Conservation (phyloP, 345 rosid species). For the Camelina neglecta region DNA sequence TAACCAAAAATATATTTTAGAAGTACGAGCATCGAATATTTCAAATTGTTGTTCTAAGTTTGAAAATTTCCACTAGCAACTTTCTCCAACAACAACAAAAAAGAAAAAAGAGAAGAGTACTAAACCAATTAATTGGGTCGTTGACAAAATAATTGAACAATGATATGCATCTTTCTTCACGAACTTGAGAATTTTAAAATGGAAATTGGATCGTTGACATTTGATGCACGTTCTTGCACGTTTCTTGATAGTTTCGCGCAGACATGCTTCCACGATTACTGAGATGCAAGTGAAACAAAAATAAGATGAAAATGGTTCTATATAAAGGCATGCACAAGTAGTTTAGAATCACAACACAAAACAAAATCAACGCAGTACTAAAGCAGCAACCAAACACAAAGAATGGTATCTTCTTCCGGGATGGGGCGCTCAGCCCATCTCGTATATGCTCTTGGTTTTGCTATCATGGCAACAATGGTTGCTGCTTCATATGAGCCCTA, state of each 20-base stretch:
- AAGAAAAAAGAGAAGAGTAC: background rate
- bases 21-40: background rate
- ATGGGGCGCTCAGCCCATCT: constrained; percentile 44
- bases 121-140: constrained; percentile 1
- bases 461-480: constrained; percentile 38
- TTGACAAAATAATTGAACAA: constrained; percentile 41
- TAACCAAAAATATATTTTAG: too few relatives aligned
- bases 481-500: constrained; percentile 41
- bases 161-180: constrained; percentile 38
- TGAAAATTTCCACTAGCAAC: background rate
- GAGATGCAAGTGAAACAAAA: background rate
- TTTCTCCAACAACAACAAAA: background rate
- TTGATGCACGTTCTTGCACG: constrained; percentile 39
- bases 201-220: constrained; percentile 33
- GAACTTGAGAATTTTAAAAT: constrained; percentile 14
- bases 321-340: constrained; percentile 22
- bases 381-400: constrained; percentile 18
- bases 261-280: constrained; percentile 29
- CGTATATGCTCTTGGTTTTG: constrained; percentile 37
- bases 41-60: background rate
- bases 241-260: constrained; percentile 29
- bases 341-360: constrained; percentile 26
- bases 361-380: constrained; percentile 5
- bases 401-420: constrained; percentile 39
- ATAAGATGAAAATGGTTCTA: constrained; percentile 4